Base-by-base conservation (phyloP, 495 filamentous ascomycete genomes). In the Ascobolus immersus region DNA sequence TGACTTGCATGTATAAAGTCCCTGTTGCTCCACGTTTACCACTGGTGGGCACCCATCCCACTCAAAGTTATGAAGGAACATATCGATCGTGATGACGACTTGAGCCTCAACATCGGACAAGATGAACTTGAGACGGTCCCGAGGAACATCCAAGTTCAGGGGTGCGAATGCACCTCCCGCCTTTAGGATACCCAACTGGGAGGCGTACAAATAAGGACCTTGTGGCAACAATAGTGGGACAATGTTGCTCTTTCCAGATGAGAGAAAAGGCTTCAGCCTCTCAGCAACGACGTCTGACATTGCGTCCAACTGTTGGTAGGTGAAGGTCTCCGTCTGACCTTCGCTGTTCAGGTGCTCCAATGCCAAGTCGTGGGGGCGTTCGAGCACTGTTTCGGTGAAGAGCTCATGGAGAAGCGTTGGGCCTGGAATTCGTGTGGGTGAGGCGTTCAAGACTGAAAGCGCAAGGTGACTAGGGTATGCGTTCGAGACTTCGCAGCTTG, bases 151-250 rank as follows among this genome's bases (percentile, higher is more conserved):
- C 10, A 70, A 55, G 34, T 68, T 64, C 23, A 90, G 53, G 0
- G 79, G 77, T 33, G 78, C 84, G 40, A 89, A 86, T 5, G 77
- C 75, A 5, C 58, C 73, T 1, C 79, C 79, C 5, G 69, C 65
- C 42, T 77, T 77, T 9, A 86, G 58, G 30, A 78, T 68, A 1
- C 68, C 78, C 4, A 89, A 47, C 28, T 71, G 59, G 0, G 73
- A 50, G 33, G 79, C 56, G 44, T 86, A 90, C 7, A 90, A 59
- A 15, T 67, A 57, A 13, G 66, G 60, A 4, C 61, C 68, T 46
- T 86, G 78, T 5, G 69, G 66, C 4, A 80, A 44, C 6, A 81
- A 59, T 5, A 86, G 55, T 0, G 79, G 78, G 12, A 86, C 58
- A n/a, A 80, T 58, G 17, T 30, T 30, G 11, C 32, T 11, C 2